Conservation (phyloP, 345 rosid genomes). For the Citrus medica region DNA sequence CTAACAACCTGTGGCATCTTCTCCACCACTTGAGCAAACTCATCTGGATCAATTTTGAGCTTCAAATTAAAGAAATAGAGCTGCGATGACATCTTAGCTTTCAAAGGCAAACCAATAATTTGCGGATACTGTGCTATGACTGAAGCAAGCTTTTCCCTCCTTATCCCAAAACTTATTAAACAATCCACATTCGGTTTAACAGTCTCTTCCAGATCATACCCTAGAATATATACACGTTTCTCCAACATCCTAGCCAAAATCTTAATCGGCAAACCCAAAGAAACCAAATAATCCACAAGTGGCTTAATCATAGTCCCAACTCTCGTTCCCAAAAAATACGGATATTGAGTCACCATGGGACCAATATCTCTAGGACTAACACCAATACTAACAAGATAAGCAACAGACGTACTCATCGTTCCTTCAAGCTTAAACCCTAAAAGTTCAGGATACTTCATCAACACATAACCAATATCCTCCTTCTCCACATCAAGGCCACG, state of each 20-base stretch:
- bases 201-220: conserved; percentile 82
- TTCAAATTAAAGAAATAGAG: conserved; percentile 82
- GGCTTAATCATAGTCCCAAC: conserved; percentile 90
- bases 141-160: conserved; percentile 52
- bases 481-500: conserved; percentile 89
- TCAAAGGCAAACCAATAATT: conserved; percentile 74
- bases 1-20: conserved; percentile 91
- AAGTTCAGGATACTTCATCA: conserved; percentile 86
- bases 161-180: conserved; percentile 74
- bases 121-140: conserved; percentile 81
- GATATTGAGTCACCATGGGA: conserved; percentile 92
- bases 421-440: conserved; percentile 96
- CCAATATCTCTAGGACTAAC: conserved; percentile 91
- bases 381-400: conserved; percentile 88
- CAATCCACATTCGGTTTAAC: conserved; percentile 84
- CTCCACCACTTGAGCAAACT: conserved; percentile 70
- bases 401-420: conserved; percentile 87
- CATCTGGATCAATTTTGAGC: conserved; percentile 81
- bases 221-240: conserved; percentile 78
- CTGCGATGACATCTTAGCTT: conserved; percentile 84
- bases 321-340: conserved; percentile 85
- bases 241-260: conserved; percentile 85
- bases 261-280: conserved; percentile 72
- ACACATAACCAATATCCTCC: conserved; percentile 75
- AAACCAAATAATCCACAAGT: conserved; percentile 65